Evolutionary conservation across 768 basidiomycete genomes (phyloP).

Genomic region (Rubroboletus pulcherrimus): DNA sequence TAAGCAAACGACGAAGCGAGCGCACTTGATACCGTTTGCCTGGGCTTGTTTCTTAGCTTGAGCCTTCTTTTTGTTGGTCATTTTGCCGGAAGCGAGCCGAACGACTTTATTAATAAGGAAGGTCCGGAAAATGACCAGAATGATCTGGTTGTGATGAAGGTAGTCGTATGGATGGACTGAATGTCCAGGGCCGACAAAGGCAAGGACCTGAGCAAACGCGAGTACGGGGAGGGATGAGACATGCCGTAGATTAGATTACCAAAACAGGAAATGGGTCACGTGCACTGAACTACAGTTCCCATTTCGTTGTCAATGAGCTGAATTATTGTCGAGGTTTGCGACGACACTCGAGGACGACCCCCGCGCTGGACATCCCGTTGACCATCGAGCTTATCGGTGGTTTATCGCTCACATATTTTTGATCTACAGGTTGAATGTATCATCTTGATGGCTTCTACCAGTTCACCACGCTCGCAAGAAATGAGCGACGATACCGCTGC

Average conservation of each 20-base stretch:
- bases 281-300: slow-evolving; percentile 5
- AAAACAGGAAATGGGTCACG: slow-evolving; percentile 11
- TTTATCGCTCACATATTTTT: background rate
- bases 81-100: slow-evolving; percentile 7
- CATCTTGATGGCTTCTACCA: slow-evolving; percentile 12
- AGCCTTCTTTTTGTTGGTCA: slow-evolving; percentile 33
- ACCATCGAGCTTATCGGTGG: background rate
- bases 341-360: slow-evolving; percentile 2
- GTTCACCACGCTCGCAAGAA: slow-evolving; percentile 2
- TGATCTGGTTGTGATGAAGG: background rate
- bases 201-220: background rate
- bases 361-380: background rate
- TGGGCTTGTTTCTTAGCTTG: slow-evolving; percentile 28
- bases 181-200: background rate
- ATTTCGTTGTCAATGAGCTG: background rate
- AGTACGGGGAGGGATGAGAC: background rate
- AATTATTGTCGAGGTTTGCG: background rate
- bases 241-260: slow-evolving; percentile 1
- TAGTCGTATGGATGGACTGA: background rate
- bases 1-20: background rate
- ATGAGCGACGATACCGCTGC: slow-evolving; percentile 9
- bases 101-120: background rate
- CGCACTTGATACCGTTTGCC: slow-evolving; percentile 26
- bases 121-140: slow-evolving; percentile 9
- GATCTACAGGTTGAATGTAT: background rate